A percentile compares a stretch with the other conserved stretches of the same genome.
Evolutionary conservation across 306 rosid species (phyloP).

Genomic region (Quercus mongolica): DNA sequence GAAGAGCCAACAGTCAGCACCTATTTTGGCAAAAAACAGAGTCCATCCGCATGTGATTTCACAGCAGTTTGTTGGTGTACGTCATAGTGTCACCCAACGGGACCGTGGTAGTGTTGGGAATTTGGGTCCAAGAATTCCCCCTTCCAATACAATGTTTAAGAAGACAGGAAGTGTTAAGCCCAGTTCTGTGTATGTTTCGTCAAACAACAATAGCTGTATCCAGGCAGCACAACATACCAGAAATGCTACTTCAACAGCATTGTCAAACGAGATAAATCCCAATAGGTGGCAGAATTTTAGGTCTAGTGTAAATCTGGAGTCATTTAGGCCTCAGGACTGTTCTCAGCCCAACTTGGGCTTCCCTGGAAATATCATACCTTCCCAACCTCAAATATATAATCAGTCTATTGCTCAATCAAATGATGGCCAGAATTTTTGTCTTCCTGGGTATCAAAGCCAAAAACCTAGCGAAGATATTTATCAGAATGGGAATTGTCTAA

Average conservation of each 20-base stretch:
- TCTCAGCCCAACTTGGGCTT: constrained; percentile 20
- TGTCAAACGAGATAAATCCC: constrained; percentile 14
- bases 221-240: constrained; percentile 14
- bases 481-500: constrained; percentile 29
- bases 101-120: constrained; percentile 25
- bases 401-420: constrained; percentile 30
- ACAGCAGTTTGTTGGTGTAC: constrained; percentile 32
- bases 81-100: constrained; percentile 29
- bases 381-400: constrained; percentile 22
- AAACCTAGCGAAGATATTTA: constrained; percentile 9
- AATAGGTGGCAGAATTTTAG: constrained; percentile 18
- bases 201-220: constrained; percentile 27
- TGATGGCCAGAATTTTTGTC: constrained; percentile 18
- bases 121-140: constrained; percentile 17
- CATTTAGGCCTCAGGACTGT: constrained; percentile 15
- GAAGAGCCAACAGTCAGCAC: constrained; percentile 28
- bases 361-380: constrained; percentile 17
- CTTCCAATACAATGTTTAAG: constrained; percentile 32
- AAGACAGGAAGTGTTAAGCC: constrained; percentile 17
- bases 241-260: constrained; percentile 20
- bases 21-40: constrained; percentile 29
- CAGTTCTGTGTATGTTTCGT: constrained; percentile 17
- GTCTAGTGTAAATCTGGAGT: neutral
- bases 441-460: constrained; percentile 30
- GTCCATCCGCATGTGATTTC: constrained; percentile 19